A percentile compares a stretch with the other conserved stretches of the same genome.
phyloP scores from a whole-genome alignment of 1,139 yeast species.

The Saccharomyces hybrid region DNA sequence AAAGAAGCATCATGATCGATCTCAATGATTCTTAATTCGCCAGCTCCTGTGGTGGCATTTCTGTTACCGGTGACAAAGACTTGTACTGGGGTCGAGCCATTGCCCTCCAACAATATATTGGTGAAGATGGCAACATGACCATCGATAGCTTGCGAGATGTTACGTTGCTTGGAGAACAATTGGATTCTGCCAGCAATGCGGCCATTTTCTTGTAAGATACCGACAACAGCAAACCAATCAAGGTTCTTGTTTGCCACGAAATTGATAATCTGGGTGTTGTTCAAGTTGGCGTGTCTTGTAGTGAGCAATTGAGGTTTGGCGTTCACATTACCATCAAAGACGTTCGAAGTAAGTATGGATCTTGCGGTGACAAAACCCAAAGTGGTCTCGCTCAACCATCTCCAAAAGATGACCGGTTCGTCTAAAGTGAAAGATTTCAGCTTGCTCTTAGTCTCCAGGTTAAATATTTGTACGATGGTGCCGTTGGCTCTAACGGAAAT shows the following conservation, averaged over 20 bases:
- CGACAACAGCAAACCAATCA: constrained; percentile 93
- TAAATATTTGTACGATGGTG: constrained; percentile 89
- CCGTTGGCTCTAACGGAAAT: constrained; percentile 95
- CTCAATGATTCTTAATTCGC: constrained; percentile 86
- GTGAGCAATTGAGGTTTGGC: constrained; percentile 72
- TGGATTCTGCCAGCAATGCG: constrained; percentile 96
- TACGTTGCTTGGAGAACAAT: constrained; percentile 77
- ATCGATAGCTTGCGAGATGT: constrained; percentile 93
- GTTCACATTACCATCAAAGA: constrained; percentile 72
- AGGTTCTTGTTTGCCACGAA: constrained; percentile 74
- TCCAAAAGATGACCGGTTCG: constrained; percentile 93
- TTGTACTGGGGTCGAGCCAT: constrained; percentile 59
- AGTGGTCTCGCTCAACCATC: constrained; percentile 70
- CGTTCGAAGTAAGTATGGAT: constrained; percentile 71
- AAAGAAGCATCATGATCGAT: constrained; percentile 85
- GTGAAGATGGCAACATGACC: constrained; percentile 96
- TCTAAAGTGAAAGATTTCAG: constrained; percentile 80
- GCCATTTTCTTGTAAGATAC: constrained; percentile 92
- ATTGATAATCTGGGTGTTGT: constrained; percentile 83
- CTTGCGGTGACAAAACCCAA: constrained; percentile 82
- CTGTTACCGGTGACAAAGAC: constrained; percentile 86
- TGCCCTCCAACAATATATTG: constrained; percentile 63
- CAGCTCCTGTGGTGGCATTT: constrained; percentile 70
- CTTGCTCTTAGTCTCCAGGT: constrained; percentile 79
- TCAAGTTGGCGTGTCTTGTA: constrained; percentile 73